Base-by-base conservation (phyloP, 345 rosid genomes). In the Acer campestre region DNA sequence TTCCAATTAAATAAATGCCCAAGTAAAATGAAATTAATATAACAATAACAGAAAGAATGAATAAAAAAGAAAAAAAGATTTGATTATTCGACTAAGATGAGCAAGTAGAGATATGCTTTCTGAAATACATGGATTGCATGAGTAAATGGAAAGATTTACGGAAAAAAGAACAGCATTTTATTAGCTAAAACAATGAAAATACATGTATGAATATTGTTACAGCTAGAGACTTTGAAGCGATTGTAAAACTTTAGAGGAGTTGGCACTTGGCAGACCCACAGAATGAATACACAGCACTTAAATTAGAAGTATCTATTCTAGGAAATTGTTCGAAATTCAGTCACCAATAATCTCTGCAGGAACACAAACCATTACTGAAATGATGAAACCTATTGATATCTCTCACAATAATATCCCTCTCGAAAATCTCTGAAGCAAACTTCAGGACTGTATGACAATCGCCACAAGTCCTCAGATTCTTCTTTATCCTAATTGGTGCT, bases 311-410 rank as follows among this genome's bases (percentile, higher is more conserved):
- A 11, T 13, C 55, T 11, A 49, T 49, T 49, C 16, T 18, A 2
- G 59, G 29, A 27, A 70, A 55, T 73, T 44, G 25, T 11, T 42
- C 14, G 29, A 42, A 66, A 74, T 27, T 48, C 53, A 59, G 67
- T 81, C 77, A 87, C 86, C 88, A 84, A 67, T 78, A 84, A 78
- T 84, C 86, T 73, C 81, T 18, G n/a, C 87, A 83, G 17, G 87
- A 84, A 77, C 90, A 82, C 38, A 20, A 44, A 18, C 84, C 86
- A 61, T 75, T 48, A 25, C 65, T 51, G 5, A 84, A 86, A 31
- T 74, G 71, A 81, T 85, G 89, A 77, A 84, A 84, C 67, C 86
- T 74, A 65, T 80, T 82, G 55, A 85, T 53, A 70, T 84, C 87
- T 74, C 84, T 79, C 13, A 85, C 75, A 56, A 79, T 56, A 14